Base-by-base conservation (phyloP, 1,139 yeast genomes). In the Suhomyces coccinellae region DNA sequence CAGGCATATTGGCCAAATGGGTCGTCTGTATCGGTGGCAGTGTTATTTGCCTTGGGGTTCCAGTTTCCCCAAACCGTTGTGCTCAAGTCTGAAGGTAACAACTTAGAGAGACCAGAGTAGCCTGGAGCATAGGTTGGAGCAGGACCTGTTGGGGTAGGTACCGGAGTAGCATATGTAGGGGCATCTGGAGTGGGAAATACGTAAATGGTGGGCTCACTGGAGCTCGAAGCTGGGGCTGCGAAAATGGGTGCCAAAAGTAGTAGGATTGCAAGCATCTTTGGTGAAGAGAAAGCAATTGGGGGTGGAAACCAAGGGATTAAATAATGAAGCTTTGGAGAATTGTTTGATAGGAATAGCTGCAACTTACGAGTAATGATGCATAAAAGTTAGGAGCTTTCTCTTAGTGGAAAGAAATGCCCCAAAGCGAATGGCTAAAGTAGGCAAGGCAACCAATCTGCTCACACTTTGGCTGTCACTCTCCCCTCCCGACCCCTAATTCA, bases 1-100 rank as follows among this genome's bases (percentile, higher is more conserved):
- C 61, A 58, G 15, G 63, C 57, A 31, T 54, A 55, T 24, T 58
- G 52, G 26, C 64, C 64, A 43, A 57, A 60, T 13, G 57, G 58
- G 40, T 58, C 59, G 8, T 53, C 52, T 1, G 53, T 30, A 39
- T 57, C 60, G 5, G 58, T 50, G 20, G 61, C 54, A 24, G 55
- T 40, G n/a, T 42, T 49, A 6, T 50, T 51, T 6, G 53, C 49
- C 17, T 44, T 43, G 0, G 61, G 58, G 35, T 52, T 41, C 58
- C 58, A 59, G 14, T 40, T 37, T 0, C 50, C 50, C 48, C 48
- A 47, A 15, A 45, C 35, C 6, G 41, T 39, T 15, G 50, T 44
- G 16, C 14, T 20, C 17, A 41, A 26, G 9, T 36, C 44, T 2
- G 40, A 14, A 10, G 46, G 40, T 12, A 46, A 43, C 27, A 45